Base-by-base conservation (phyloP, 1,284 basidiomycete species). In the Thecaphora frezii region DNA sequence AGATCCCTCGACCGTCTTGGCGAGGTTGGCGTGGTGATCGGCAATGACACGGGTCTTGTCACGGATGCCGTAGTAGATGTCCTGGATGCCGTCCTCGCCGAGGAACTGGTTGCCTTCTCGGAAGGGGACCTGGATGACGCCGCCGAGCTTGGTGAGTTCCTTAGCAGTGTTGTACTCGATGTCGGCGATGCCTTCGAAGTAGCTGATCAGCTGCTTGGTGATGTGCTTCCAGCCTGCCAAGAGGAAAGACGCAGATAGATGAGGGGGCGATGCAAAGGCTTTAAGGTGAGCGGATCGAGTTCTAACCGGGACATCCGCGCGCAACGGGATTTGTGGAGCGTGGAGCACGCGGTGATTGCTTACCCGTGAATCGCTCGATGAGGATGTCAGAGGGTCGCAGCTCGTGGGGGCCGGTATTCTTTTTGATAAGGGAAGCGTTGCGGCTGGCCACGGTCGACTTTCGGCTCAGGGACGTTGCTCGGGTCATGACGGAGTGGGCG, bases 61-160 rank as follows among this genome's bases (percentile, higher is more conserved):
- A 28, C 81, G 80, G 68, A 98, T 89, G 61, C 85, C 86, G 81
- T 93, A 97, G 81, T 90, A 97, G 39, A 97, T 87, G 77, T 97
- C 94, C 87, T 93, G 77, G 38, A 77, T 64, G 54, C 77, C 75
- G 44, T 73, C 72, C 64, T 79, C 76, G 45, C 72, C 74, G 48
- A 76, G 61, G 74, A 74, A 75, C 62, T 78, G 77, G 68, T 96
- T 96, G 24, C 93, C 93, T 36, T 92, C 87, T 47, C 89, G 84
- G 83, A 97, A 97, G 2, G 96, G 96, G 1, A 97, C 94, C 81
- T 98, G 94, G 70, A 98, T 94, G 62, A 97, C 92, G 12, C 89
- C 91, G n/a, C 89, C 91, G 48, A 98, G 87, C 81, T 96, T 96
- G 45, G 89, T 91, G 79, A 97, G 86, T 81, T 97, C 94, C 73